Evolutionary conservation across 495 filamentous ascomycete genomes (phyloP).

Genomic region (Daldinia decipiens): DNA sequence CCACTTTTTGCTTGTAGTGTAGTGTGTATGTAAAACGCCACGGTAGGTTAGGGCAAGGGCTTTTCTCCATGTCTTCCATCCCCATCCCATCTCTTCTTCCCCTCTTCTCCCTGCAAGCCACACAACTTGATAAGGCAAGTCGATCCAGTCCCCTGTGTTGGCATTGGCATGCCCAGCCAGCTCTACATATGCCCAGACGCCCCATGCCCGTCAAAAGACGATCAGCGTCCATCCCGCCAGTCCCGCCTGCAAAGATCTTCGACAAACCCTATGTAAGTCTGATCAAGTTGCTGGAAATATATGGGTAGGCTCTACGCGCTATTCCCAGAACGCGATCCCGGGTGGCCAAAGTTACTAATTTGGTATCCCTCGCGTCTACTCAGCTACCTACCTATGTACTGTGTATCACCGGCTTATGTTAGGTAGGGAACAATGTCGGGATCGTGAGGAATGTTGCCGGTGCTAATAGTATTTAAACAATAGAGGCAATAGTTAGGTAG

Average conservation of each 20-base stretch:
- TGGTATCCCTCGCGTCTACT: conserved; percentile 6
- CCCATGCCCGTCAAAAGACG: conserved; percentile 30
- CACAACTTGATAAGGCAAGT: conserved; percentile 18
- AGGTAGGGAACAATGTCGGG: not conserved
- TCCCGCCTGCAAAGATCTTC: conserved; percentile 40
- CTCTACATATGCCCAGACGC: not conserved
- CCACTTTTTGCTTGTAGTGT: not conserved
- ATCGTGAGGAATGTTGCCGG: not conserved
- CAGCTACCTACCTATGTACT: too few species aligned
- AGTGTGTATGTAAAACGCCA: not conserved
- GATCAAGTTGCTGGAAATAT: conserved; percentile 27
- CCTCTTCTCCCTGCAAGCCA: conserved; percentile 20
- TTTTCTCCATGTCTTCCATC: conserved; percentile 14
- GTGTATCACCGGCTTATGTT: not conserved
- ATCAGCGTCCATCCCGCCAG: conserved; percentile 34
- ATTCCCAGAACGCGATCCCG: conserved; percentile 28
- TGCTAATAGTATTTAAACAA: not conserved
- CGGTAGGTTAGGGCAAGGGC: conserved; percentile 43
- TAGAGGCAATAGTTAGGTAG: too few species aligned
- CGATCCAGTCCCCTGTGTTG: conserved; percentile 23
- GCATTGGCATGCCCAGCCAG: conserved; percentile 9
- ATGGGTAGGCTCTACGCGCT: conserved; percentile 17
- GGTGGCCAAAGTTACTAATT: conserved; percentile 14
- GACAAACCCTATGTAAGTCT: conserved; percentile 32
- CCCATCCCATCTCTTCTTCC: not conserved